Evolutionary conservation across 768 basidiomycete species (phyloP).

Genomic region (Suillus hirtellus): DNA sequence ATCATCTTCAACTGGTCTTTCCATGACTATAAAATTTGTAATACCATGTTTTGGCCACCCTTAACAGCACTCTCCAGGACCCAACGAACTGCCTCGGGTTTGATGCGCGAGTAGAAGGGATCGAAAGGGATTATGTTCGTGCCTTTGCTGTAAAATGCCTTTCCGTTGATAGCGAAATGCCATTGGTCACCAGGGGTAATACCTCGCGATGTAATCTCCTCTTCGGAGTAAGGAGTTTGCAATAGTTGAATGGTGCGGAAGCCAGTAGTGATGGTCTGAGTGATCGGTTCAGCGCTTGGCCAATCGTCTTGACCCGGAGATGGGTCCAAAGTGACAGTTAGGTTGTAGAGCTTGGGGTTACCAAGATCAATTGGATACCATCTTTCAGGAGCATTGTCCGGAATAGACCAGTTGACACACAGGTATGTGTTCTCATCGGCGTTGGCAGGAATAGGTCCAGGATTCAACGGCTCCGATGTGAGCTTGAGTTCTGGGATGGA

Average conservation of each 20-base stretch:
- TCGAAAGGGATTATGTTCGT: slow-evolving; percentile 65
- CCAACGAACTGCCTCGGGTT: slow-evolving; percentile 53
- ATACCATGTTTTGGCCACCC: slow-evolving; percentile 61
- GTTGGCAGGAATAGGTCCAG: slow-evolving; percentile 21
- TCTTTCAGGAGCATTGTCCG: slow-evolving; percentile 45
- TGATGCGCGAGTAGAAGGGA: slow-evolving; percentile 54
- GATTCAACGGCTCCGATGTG: slow-evolving; percentile 32
- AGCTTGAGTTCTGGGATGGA: slow-evolving; percentile 49
- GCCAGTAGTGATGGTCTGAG: slow-evolving; percentile 48
- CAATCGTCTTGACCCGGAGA: slow-evolving; percentile 13
- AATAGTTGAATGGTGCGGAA: slow-evolving; percentile 60
- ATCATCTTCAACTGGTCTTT: background rate
- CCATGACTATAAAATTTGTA: slow-evolving; percentile 12
- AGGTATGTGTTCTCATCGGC: slow-evolving; percentile 39
- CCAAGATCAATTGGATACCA: slow-evolving; percentile 62
- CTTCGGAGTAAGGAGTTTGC: slow-evolving; percentile 47
- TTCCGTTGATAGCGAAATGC: slow-evolving; percentile 61
- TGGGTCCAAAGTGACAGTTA: slow-evolving; percentile 43
- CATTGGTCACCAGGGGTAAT: slow-evolving; percentile 62
- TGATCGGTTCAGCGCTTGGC: slow-evolving; percentile 25
- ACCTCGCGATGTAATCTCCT: slow-evolving; percentile 44
- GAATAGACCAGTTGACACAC: slow-evolving; percentile 45
- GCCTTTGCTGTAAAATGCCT: slow-evolving; percentile 53
- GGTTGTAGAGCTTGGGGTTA: slow-evolving; percentile 53
- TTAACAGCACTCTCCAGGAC: slow-evolving; percentile 53